Evolutionary conservation across 768 basidiomycete genomes (phyloP).

Genomic region (Mycena indigotica): DNA sequence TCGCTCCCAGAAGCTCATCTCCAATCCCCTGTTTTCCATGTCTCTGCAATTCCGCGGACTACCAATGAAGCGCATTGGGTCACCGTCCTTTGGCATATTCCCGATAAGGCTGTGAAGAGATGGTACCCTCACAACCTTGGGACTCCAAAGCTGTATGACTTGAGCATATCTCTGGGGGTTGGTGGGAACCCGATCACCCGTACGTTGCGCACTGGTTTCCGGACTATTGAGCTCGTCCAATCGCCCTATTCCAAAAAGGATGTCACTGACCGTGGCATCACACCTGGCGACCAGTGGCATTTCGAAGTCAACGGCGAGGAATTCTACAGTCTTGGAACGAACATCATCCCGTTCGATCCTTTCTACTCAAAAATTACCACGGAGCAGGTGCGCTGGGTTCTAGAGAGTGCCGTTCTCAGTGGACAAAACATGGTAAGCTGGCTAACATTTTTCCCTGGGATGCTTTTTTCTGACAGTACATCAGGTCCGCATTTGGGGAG

Average conservation of each 20-base stretch:
- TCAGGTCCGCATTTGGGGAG: slow-evolving; percentile 63
- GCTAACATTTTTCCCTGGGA: background rate
- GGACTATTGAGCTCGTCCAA: slow-evolving; percentile 59
- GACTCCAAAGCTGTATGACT: slow-evolving; percentile 55
- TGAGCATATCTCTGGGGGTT: slow-evolving; percentile 44
- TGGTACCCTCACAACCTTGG: slow-evolving; percentile 63
- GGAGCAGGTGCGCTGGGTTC: slow-evolving; percentile 54
- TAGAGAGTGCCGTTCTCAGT: slow-evolving; percentile 55
- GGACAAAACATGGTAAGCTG: slow-evolving; percentile 61
- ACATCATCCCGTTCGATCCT: slow-evolving; percentile 63
- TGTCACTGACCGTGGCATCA: slow-evolving; percentile 48
- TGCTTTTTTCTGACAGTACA: background rate
- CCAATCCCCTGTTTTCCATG: slow-evolving; percentile 36
- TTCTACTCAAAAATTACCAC: slow-evolving; percentile 56
- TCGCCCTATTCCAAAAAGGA: slow-evolving; percentile 48
- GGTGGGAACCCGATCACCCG: slow-evolving; percentile 34
- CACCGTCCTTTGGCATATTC: slow-evolving; percentile 46
- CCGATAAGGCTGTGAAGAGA: slow-evolving; percentile 46
- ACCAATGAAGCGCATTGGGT: slow-evolving; percentile 41
- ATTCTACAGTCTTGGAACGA: slow-evolving; percentile 58
- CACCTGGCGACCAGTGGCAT: slow-evolving; percentile 63
- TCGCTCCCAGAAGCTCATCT: slow-evolving; percentile 51
- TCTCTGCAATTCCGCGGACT: slow-evolving; percentile 25
- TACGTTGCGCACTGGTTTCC: slow-evolving; percentile 55
- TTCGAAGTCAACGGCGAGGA: slow-evolving; percentile 60